Base-by-base conservation (phyloP, 192 early-diverging fungal genomes). In the Podila epicladia region DNA sequence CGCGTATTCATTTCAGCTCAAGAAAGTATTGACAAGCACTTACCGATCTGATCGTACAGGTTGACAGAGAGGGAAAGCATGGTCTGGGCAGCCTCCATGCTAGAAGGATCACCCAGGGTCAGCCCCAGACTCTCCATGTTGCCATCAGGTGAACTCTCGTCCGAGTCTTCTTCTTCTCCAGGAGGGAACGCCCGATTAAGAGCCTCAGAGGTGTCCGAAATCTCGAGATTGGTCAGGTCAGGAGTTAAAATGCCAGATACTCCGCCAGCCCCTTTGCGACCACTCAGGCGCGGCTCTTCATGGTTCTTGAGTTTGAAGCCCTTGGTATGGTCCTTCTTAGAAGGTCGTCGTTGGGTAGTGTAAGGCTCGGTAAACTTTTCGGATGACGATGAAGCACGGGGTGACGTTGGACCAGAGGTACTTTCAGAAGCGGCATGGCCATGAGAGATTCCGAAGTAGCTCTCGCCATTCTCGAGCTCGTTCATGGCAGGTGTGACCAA, bases 21-120 rank as follows among this genome's bases (percentile, higher is more conserved):
- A 55, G 53, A 26, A 55, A 9, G 9, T 22, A 17, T 9, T 9
- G 0, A 22, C 24, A 55, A 1, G 19, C 20, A 61, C 59, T 51
- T 50, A 67, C 72, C 85, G 38, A 91, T 84, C 72, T 95, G 94
- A 69, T 95, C 94, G 53, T 91, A 93, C 12, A 95, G 83, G 71
- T 94, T 93, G 11, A 89, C 84, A 20, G 91, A 93, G 17, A 65
- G 67, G 12, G 65, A 55, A 32, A 95, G 72, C 50, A 88, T 82
- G 15, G 78, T 75, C 12, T 89, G 82, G 12, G 94, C 93, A 29
- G 83, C 83, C 20, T 71, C 70, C 45, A 91, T 83, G 29, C 89
- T 85, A 5, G 82, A 73, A 20, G 88, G 86, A 69, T 95, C 92
- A n/a, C 85, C 85, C 31, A 95, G 75, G 2, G 90, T 91, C 67